Percentiles rank a stretch among this genome's conserved stretches.
Conservation (phyloP, 352 stramenopile species). For the Globisporangium solare region DNA sequence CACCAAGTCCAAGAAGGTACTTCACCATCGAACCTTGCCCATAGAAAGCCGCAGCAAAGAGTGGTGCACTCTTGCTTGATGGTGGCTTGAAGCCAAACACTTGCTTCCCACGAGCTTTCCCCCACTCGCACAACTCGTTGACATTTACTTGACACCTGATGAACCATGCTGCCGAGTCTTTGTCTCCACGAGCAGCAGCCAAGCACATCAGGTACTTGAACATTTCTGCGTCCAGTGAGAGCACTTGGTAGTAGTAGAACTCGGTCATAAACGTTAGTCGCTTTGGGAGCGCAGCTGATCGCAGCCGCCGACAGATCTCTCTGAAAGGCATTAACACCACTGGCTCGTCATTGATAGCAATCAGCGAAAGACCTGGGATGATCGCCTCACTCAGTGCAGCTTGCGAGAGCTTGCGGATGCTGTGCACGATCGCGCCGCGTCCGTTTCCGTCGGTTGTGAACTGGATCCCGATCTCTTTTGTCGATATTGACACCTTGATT, state of each 20-base stretch:
- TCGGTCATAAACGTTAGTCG: conserved; percentile 79
- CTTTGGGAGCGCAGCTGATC: conserved; percentile 66
- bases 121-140: conserved; percentile 68
- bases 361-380: conserved; percentile 62
- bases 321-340: conserved; percentile 75
- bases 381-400: conserved; percentile 69
- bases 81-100: conserved; percentile 64
- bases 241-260: conserved; percentile 82
- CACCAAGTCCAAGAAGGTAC: conserved; percentile 47
- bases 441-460: conserved; percentile 76
- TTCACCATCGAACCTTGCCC: conserved; percentile 62
- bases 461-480: conserved; percentile 77
- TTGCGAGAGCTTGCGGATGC: conserved; percentile 75
- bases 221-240: conserved; percentile 73
- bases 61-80: conserved; percentile 41
- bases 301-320: conserved; percentile 65
- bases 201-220: conserved; percentile 76
- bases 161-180: conserved; percentile 61
- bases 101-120: conserved; percentile 63
- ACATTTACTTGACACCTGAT: conserved; percentile 46
- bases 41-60: conserved; percentile 59
- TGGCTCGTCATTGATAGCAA: conserved; percentile 80
- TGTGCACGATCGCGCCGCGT: conserved; percentile 71
- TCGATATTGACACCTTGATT: conserved; percentile 76
- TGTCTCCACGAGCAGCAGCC: conserved; percentile 62